These are phyloP conservation scores for Tolypocladium ovalisporum DNA, from an alignment of 2,329 filamentous ascomycete species.

Conservation along the genomic window DNA sequence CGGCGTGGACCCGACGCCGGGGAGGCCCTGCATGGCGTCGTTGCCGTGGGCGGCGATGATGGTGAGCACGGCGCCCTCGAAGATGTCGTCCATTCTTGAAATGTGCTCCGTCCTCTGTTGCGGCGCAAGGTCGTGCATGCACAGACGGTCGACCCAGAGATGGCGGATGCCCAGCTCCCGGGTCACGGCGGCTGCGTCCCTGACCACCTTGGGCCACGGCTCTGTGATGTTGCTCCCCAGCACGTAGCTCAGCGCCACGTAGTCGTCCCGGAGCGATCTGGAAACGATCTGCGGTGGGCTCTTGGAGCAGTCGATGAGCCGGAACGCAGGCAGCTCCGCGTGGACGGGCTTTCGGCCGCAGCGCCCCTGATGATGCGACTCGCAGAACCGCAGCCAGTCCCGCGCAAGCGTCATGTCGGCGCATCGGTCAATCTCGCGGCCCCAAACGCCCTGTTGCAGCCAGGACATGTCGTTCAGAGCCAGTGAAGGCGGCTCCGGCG, in stretches of 20 bases:
- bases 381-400: slow-evolving; percentile 23
- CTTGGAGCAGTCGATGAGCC: slow-evolving; percentile 20
- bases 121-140: slow-evolving; percentile 15
- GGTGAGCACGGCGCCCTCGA: slow-evolving; percentile 20
- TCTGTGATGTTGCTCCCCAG: slow-evolving; percentile 15
- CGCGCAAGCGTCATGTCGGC: slow-evolving; percentile 19
- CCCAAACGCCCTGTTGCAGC: slow-evolving; percentile 22
- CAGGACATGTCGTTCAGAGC: slow-evolving; percentile 8
- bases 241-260: slow-evolving; percentile 24
- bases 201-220: slow-evolving; percentile 19
- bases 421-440: slow-evolving; percentile 16
- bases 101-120: slow-evolving; percentile 19
- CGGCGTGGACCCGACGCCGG: slow-evolving; percentile 18
- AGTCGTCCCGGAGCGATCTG: slow-evolving; percentile 16
- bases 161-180: slow-evolving; percentile 20
- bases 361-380: slow-evolving; percentile 19
- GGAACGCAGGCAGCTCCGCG: slow-evolving; percentile 17
- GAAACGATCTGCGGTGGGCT: slow-evolving; percentile 18
- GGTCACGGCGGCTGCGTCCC: slow-evolving; percentile 19
- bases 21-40: slow-evolving; percentile 21
- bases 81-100: slow-evolving; percentile 25
- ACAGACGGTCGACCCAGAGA: slow-evolving; percentile 27
- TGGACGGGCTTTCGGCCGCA: slow-evolving; percentile 16
- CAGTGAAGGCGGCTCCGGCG: slow-evolving; percentile 3
- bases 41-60: slow-evolving; percentile 27